These are phyloP conservation scores for Monosporascus sp. DNA, from an alignment of 2,329 filamentous ascomycete species.

Conservation along the genomic window DNA sequence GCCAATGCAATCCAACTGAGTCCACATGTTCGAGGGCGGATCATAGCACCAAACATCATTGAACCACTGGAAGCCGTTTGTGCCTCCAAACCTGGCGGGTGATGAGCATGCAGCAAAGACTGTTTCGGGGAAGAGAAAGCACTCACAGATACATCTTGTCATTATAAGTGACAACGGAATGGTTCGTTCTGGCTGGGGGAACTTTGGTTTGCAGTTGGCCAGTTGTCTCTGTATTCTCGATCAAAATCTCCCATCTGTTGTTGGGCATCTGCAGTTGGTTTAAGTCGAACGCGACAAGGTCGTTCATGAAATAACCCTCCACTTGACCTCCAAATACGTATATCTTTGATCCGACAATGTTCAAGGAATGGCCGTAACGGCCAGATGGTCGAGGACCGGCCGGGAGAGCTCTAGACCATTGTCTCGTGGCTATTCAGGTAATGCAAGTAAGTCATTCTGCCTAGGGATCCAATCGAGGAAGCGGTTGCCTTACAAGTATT, in stretches of 20 bases:
- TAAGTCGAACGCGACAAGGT: slow-evolving; percentile 88
- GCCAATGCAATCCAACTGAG: slow-evolving; percentile 89
- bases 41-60: slow-evolving; percentile 99
- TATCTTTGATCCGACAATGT: slow-evolving; percentile 94
- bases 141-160: slow-evolving; percentile 90
- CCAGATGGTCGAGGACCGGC: slow-evolving; percentile 80
- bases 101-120: slow-evolving; percentile 7
- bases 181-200: slow-evolving; percentile 89
- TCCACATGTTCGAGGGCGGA: slow-evolving; percentile 75
- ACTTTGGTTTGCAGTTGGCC: slow-evolving; percentile 58
- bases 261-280: slow-evolving; percentile 88
- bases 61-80: slow-evolving; percentile 94
- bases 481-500: slow-evolving; percentile 77
- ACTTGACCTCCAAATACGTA: slow-evolving; percentile 98
- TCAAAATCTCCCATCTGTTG: slow-evolving; percentile 92
- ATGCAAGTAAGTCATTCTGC: slow-evolving; percentile 2
- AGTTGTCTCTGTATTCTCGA: slow-evolving; percentile 64
- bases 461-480: background rate
- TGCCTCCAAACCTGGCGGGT: slow-evolving; percentile 77
- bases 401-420: slow-evolving; percentile 93
- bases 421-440: slow-evolving; percentile 68
- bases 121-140: background rate
- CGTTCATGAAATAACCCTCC: slow-evolving; percentile 97
- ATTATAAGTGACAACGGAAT: slow-evolving; percentile 84
- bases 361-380: slow-evolving; percentile 92